These are phyloP conservation scores for Nigrospora sphaerica DNA, from an alignment of 2,329 filamentous ascomycete species.

Conservation along the genomic window DNA sequence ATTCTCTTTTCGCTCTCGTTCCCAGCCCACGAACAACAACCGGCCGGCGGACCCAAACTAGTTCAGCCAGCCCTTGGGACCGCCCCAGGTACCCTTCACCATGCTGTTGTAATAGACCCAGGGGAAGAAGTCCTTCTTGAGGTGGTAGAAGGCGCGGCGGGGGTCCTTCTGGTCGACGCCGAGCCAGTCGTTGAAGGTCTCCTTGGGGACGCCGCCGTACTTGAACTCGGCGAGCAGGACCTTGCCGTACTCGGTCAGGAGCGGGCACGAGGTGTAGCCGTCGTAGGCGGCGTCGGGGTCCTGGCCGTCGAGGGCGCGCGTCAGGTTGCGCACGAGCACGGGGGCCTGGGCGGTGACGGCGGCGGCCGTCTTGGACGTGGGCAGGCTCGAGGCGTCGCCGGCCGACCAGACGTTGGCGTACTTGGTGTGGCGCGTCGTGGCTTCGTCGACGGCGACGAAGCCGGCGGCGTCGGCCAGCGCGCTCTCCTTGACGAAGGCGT, in stretches of 20 bases:
- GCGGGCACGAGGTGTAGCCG: slow-evolving; percentile 38
- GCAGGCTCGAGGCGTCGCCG: slow-evolving; percentile 30
- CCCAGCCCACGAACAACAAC: too few relatives aligned
- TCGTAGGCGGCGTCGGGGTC: slow-evolving; percentile 27
- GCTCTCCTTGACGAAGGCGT: slow-evolving; percentile 41
- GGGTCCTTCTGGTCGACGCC: slow-evolving; percentile 32
- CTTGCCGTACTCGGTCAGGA: slow-evolving; percentile 35
- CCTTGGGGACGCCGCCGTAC: slow-evolving; percentile 36
- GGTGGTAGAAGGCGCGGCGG: slow-evolving; percentile 28
- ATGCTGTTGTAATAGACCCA: slow-evolving; percentile 4
- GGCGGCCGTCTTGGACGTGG: slow-evolving; percentile 36
- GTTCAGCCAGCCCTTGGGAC: slow-evolving; percentile 1
- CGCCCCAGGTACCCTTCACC: slow-evolving; percentile 1
- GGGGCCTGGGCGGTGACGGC: slow-evolving; percentile 36
- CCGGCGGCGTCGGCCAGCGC: slow-evolving; percentile 23
- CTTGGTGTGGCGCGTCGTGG: slow-evolving; percentile 24
- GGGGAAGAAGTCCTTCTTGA: slow-evolving; percentile 37
- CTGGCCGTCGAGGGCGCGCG: slow-evolving; percentile 25
- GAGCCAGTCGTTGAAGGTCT: slow-evolving; percentile 29
- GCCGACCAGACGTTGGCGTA: slow-evolving; percentile 31
- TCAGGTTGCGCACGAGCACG: slow-evolving; percentile 33
- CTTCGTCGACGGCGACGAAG: slow-evolving; percentile 26
- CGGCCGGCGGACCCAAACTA: neutral
- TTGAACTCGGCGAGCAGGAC: slow-evolving; percentile 41
- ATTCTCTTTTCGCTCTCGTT: too few relatives aligned